Base-by-base conservation (phyloP, 495 filamentous ascomycete species). In the Wilcoxina mikolae region DNA sequence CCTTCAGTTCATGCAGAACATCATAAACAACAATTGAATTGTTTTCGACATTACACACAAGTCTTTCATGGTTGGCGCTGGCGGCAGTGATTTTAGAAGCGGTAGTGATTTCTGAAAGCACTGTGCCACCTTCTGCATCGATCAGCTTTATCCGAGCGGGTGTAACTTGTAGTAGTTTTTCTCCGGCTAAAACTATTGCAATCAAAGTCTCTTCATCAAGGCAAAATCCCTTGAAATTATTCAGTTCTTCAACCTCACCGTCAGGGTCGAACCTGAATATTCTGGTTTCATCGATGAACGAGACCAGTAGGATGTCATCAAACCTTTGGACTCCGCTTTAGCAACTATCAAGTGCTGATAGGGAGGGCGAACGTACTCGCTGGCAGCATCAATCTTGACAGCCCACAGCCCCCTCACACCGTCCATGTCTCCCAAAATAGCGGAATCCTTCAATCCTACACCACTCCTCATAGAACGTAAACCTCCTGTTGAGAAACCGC, bases 401-500 rank as follows among this genome's bases (percentile, higher is more conserved):
- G 76, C 72, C 71, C 80, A 86, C 18, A 98, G 65, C 29, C 79
- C 79, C 22, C 78, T 77, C 22, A 87, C 83, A 58, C 83, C 76
- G 5, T 78, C 72, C 74, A 95, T 83, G 4, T 78, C 83, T 17
- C 9, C 24, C 9, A 99, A 70, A 17, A 89, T 72, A 24, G 85
- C 89, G 11, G 89, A 67, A 57, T 95, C 89, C 67, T 95, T 87
- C 54, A 99, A 74, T 17, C 91, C 88, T 49, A 99, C 89, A 18
- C 91, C 91, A 65, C 88, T 95, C 29, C 89, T 81, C 25, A 96
- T 82, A 62, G 83, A 94, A 56, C 89, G 72, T 31, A 99, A 64
- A 29, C 84, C 87, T 3, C 91, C 91, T 58, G 93, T 86, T 56
- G 84, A 77, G 60, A 82, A 85, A 2, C 83, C 87, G 24, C 91